Evolutionary conservation across 257 asterid genomes (phyloP).

Genomic region (Solanum chiquidenum): DNA sequence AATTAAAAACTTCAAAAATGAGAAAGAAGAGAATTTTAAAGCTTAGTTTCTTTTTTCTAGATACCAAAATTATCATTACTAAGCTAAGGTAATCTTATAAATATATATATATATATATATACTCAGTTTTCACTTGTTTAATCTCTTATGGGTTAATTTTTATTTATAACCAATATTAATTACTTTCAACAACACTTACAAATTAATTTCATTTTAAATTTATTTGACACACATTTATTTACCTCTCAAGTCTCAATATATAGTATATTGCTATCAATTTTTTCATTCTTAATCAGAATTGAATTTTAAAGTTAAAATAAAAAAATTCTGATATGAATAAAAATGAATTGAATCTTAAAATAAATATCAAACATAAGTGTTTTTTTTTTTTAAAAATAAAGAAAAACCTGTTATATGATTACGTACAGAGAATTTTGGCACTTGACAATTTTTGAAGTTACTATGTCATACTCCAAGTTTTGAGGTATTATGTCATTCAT

Average conservation of each 20-base stretch:
- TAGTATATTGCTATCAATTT: too few relatives aligned
- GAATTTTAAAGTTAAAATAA: too few relatives aligned
- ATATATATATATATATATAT: too few relatives aligned
- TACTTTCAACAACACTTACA: background rate
- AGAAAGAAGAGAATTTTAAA: background rate
- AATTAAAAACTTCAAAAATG: background rate
- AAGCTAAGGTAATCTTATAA: background rate
- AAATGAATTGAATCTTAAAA: too few relatives aligned
- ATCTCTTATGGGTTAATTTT: background rate
- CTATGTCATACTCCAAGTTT: background rate
- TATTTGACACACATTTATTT: background rate
- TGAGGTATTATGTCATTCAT: background rate
- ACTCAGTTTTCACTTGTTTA: background rate
- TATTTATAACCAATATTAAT: too few relatives aligned
- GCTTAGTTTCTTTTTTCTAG: background rate
- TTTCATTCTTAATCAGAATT: background rate
- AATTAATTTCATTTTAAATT: too few relatives aligned
- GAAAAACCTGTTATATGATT: background rate
- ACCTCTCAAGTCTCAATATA: background rate
- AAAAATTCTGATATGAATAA: too few relatives aligned
- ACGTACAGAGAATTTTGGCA: background rate
- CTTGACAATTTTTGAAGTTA: background rate
- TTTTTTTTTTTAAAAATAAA: background rate
- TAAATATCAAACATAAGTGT: background rate
- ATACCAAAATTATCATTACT: background rate